phyloP scores from a whole-genome alignment of 2,329 filamentous ascomycete genomes.

The Pseudogymnoascus sp. region DNA sequence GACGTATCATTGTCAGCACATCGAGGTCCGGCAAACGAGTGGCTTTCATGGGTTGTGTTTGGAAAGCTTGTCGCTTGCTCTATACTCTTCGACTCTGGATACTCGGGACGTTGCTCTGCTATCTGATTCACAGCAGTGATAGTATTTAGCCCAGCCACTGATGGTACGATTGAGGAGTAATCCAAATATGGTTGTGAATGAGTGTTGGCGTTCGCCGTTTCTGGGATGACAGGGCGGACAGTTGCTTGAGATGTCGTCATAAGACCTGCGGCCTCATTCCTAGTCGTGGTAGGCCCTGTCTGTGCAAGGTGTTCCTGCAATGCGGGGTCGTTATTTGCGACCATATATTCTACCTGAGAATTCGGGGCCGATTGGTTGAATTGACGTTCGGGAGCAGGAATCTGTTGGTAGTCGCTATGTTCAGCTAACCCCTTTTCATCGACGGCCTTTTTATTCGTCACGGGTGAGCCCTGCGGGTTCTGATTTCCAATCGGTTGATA shows the following conservation, averaged over 20 bases:
- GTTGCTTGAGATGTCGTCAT: not conserved
- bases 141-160: not conserved
- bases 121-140: not conserved
- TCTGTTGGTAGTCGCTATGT: not conserved
- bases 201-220: not conserved
- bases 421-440: not conserved
- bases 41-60: not conserved
- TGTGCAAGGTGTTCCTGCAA: not conserved
- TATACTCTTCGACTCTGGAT: not conserved
- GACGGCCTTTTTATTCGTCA: not conserved
- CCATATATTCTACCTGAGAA: not conserved
- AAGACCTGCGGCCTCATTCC: not conserved
- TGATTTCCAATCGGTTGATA: slow-evolving; percentile 18
- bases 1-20: not conserved
- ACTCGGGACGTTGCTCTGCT: slow-evolving; percentile 1
- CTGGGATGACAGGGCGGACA: not conserved
- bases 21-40: not conserved
- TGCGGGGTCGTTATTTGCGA: not conserved
- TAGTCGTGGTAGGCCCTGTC: not conserved
- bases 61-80: not conserved
- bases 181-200: not conserved
- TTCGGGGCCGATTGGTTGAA: not conserved
- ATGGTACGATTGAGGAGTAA: not conserved
- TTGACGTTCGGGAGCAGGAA: not conserved
- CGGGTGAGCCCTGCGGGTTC: not conserved